Evolutionary conservation across 2,329 filamentous ascomycete genomes (phyloP), one percentile per base, ranked within the genome.

Genomic region (Corinectria fuckeliana): DNA sequence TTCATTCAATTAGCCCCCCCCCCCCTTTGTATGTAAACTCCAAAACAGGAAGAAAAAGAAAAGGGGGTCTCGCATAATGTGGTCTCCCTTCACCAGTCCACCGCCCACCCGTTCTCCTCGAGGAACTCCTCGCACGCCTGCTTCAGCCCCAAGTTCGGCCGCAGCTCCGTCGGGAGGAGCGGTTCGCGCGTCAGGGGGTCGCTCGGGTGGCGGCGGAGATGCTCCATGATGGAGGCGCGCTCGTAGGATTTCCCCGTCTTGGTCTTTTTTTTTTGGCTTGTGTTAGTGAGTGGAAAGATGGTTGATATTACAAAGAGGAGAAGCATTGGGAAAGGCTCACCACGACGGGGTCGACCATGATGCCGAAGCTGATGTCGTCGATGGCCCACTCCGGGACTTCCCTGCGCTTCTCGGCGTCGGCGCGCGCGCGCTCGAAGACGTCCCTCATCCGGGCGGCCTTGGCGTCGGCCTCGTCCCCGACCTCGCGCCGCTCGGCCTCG

Each of bases 191-290:
- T 97, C 32, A 98, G 75, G 0, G 95, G 95, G 74, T 99, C 95
- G 13, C 86, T 90, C 1, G 83, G 82, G 30, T 86, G 86, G 20
- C 90, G 83, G 69, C 90, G 89, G 23, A 99, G 81, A 72, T 97
- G 93, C 75, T 96, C 92, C 71, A 93, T 82, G 61, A 99, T 90
- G 14, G 91, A 91, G 0, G 91, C 84, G 39, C 94, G 86, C 74
- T 98, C 95, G 74, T 97, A 99, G 1, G 91, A 95, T 64, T 93
- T 91, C 11, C 95, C 95, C 1, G 90, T 93, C 70, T 91, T 93
- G 1, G 91, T 94, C 88, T 81, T 75, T 67, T 60, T 67, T 60
- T 14, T 10, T 20, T 21, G 3, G 20, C 9, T n/a, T 68, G 65
- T 9, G 23, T 45, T 13, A 32, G 60, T 72, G 56, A 69, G 56